Base-by-base conservation (phyloP, 2,329 filamentous ascomycete species). In the Fusarium albidum region DNA sequence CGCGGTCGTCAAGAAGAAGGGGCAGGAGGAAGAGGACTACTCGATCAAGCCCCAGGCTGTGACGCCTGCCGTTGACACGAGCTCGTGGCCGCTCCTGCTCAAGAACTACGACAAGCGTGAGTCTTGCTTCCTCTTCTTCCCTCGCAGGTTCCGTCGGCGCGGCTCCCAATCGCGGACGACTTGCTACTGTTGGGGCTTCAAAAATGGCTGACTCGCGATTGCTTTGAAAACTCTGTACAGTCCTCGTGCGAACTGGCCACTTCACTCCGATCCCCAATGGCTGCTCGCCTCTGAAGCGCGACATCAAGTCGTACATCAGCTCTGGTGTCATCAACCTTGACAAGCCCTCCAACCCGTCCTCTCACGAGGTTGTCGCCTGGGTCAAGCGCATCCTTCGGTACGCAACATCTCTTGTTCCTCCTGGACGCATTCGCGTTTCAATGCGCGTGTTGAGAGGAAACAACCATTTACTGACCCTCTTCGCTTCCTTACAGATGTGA, bases 361-460 rank as follows among this genome's bases (percentile, higher is more conserved):
- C 90, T 71, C 95, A 99, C 84, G 95, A 99, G 82, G 95, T 99
- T 64, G 95, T 99, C 71, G 94, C 95, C 65, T 99, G 95, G 95
- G 90, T 98, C 68, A 99, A 99, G 88, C 89, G 94, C 69, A 98
- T 98, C 70, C 83, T 99, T 50, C 88, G 90, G 89, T 92, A 85
- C 62, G 77, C 71, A 43, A 47, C 49, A 35, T 29, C 33, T 21
- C 40, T 49, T n/a, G n/a, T 27, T 37, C 27, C 28, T 25, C 37
- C 15, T 17, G 35, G 40, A 29, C 28, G 31, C 32, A 27, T 41
- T 31, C 49, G 59, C 55, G 57, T n/a, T n/a, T 43, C 45, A 55
- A 52, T 35, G 54, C 49, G 52, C 55, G 51, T 41, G 37, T 32
- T 28, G 44, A 44, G n/a, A n/a, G n/a, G n/a, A n/a, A n/a, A n/a